Evolutionary conservation across 805 yeast species (phyloP).

Genomic region (Isabelozyma pseudorhagii): DNA sequence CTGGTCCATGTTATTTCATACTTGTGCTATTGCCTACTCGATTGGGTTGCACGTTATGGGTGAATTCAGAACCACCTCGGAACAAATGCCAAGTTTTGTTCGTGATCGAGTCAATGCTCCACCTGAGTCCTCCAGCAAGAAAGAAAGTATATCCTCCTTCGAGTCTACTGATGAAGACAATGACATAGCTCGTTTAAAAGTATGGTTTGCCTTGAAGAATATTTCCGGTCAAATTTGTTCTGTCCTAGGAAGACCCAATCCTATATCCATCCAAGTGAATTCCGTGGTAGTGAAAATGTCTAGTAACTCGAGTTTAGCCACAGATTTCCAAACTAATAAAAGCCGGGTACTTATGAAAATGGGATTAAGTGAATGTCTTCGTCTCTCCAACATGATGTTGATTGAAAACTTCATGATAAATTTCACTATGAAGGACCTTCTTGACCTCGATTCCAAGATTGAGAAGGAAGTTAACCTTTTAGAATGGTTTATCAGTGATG

Average conservation of each 20-base stretch:
- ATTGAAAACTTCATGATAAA: constrained; percentile 51
- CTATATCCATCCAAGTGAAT: constrained; percentile 43
- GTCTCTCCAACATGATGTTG: constrained; percentile 46
- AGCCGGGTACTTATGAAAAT: constrained; percentile 38
- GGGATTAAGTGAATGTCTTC: constrained; percentile 48
- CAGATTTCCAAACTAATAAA: constrained; percentile 14
- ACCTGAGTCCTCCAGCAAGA: neutral
- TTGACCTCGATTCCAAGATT: constrained; percentile 38
- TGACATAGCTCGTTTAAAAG: constrained; percentile 35
- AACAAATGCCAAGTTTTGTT: neutral
- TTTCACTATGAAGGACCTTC: constrained; percentile 38
- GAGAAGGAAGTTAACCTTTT: constrained; percentile 38
- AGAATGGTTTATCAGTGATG: constrained; percentile 20
- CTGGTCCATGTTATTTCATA: constrained; percentile 50
- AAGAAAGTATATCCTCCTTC: neutral
- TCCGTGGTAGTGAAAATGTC: constrained; percentile 22
- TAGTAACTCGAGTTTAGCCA: constrained; percentile 10
- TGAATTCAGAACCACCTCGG: constrained; percentile 13
- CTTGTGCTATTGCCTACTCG: constrained; percentile 48
- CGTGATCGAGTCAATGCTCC: neutral
- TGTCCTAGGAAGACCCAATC: constrained; percentile 53
- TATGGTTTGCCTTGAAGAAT: constrained; percentile 50
- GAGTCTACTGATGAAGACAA: constrained; percentile 33
- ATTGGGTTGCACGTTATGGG: constrained; percentile 50
- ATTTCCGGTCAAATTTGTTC: constrained; percentile 49